Conservation (phyloP, 2,329 filamentous ascomycete genomes). For the Scortechinia acanthostroma region DNA sequence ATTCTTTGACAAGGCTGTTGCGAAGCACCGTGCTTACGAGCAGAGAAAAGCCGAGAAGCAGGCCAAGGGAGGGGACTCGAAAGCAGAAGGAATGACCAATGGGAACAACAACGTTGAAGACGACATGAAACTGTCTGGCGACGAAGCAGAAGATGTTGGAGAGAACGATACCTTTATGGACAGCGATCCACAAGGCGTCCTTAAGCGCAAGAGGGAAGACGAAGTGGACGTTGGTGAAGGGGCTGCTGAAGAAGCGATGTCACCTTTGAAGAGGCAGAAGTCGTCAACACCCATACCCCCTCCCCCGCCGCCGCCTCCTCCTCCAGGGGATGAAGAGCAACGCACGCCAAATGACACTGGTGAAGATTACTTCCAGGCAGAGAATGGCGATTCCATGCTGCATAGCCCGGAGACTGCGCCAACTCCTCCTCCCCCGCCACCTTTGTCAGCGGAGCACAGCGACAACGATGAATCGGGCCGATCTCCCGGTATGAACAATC, state of each 20-base stretch:
- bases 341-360: neutral
- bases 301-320: neutral
- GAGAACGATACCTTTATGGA: no score
- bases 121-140: constrained; percentile 20
- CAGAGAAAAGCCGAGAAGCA: constrained; percentile 62
- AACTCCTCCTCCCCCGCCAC: neutral
- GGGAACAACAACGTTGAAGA: constrained; percentile 9
- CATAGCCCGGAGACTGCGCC: neutral
- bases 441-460: neutral
- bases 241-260: no score
- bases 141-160: constrained; percentile 15
- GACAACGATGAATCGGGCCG: no score
- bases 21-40: constrained; percentile 70
- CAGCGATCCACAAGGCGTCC: neutral
- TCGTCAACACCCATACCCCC: neutral
- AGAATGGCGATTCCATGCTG: no score
- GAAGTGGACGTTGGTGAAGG: neutral
- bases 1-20: constrained; percentile 79
- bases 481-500: no score
- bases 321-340: neutral
- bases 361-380: no score
- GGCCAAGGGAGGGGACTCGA: constrained; percentile 26
- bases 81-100: constrained; percentile 12
- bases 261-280: neutral
- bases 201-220: neutral